These are phyloP conservation scores for Fusarium fujikuroi DNA, from an alignment of 2,329 filamentous ascomycete genomes.

Conservation along the genomic window DNA sequence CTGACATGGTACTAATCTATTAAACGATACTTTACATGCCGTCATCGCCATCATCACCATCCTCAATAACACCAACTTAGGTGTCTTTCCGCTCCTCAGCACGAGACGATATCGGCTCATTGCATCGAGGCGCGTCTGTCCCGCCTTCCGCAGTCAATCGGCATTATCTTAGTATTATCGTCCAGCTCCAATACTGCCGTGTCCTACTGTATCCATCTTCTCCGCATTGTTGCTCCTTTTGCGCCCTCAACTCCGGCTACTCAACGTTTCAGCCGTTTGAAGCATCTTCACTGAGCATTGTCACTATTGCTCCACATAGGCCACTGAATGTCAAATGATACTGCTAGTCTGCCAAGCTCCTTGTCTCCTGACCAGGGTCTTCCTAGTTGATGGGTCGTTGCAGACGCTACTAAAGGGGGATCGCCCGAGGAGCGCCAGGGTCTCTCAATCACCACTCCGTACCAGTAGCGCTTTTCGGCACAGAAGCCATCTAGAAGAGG, in stretches of 20 bases:
- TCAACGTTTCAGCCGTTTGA: constrained; percentile 1
- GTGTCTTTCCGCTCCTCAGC: background rate
- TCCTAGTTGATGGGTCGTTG: constrained; percentile 21
- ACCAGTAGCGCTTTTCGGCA: constrained; percentile 27
- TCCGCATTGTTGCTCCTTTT: constrained; percentile 7
- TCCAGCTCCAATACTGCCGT: constrained; percentile 1
- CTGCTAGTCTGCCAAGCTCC: constrained; percentile 12
- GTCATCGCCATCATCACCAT: background rate
- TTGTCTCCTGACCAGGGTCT: constrained; percentile 41
- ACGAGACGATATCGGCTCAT: constrained; percentile 20
- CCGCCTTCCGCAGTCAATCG: constrained; percentile 5
- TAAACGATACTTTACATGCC: background rate
- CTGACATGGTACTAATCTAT: background rate
- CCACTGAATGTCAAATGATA: constrained; percentile 10
- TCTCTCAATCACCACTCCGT: constrained; percentile 3
- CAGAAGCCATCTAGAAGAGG: constrained; percentile 44
- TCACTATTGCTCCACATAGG: constrained; percentile 14
- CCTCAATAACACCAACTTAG: background rate
- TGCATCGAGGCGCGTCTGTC: constrained; percentile 30
- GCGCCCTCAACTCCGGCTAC: background rate
- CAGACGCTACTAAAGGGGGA: constrained; percentile 36
- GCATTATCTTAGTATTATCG: constrained; percentile 10
- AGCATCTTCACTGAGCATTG: constrained; percentile 11
- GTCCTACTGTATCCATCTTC: constrained; percentile 14
- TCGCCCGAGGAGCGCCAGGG: constrained; percentile 32